Evolutionary conservation across 1,139 yeast species (phyloP), one percentile per base, ranked within the genome.

Genomic region (Pneumocystis murina): DNA sequence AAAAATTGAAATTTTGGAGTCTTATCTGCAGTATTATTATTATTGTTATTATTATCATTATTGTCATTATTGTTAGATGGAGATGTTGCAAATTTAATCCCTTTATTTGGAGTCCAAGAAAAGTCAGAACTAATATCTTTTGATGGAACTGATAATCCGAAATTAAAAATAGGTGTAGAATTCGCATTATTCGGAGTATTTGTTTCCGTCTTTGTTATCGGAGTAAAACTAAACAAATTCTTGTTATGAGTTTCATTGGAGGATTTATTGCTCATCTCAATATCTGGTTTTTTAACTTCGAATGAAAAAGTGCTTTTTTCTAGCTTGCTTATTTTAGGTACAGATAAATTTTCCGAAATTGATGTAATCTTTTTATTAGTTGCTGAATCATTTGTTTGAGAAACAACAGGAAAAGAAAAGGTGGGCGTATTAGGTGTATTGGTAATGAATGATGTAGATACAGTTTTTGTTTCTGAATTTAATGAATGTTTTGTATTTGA

Each of bases 51-150:
- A 64, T 35, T 63, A 63, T 58, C 57, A 66, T 30, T 66, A 59
- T 28, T 4, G 54, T 14, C 60, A 58, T 2, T 41, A 30, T 16
- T 36, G 12, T 36, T 33, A 16, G 54, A 57, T 16, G 64, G 38
- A 14, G 60, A 39, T 39, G 63, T 36, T 20, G 72, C 75, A 67
- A 75, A 74, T 67, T 72, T 74, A 67, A 74, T 72, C 20, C 73
- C 73, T 62, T 71, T 69, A 59, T 72, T 75, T 2, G 76, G 76
- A 28, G 73, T 69, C 77, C 77, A 75, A 6, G 70, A 59, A 48
- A 66, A 66, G 61, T 63, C 28, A 35, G 43, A 41, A 43, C 16
- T 36, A 12, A 61, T 16, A 30, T 58, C 24, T 20, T 40, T 41
- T 12, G 62, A 35, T 28, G 62, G 30, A 38, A 40, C 36, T n/a